Percentiles rank a stretch among this genome's conserved stretches.
phyloP scores from a whole-genome alignment of 2,329 filamentous ascomycete species.

The Aureobasidium subglaciale region DNA sequence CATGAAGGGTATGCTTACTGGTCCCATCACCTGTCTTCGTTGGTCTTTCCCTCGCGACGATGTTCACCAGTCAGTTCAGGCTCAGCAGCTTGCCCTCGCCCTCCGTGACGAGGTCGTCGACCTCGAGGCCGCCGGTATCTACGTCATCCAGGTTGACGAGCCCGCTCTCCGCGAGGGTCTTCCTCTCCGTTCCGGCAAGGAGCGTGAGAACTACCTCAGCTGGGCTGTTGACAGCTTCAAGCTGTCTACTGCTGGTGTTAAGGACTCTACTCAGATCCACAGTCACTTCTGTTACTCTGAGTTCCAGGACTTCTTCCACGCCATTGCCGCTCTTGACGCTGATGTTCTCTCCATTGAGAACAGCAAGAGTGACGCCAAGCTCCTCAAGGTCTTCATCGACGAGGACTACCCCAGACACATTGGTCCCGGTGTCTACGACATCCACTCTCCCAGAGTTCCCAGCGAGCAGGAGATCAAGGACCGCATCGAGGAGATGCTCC shows the following conservation, averaged over 20 bases:
- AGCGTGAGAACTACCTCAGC: constrained; percentile 92
- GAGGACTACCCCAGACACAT: constrained; percentile 97
- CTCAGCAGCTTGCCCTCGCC: constrained; percentile 95
- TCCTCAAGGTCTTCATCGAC: constrained; percentile 97
- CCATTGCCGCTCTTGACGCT: constrained; percentile 94
- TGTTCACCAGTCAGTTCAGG: constrained; percentile 97
- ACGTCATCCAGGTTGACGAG: constrained; percentile 98
- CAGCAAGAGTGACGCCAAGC: constrained; percentile 99
- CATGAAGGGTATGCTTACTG: constrained; percentile 99
- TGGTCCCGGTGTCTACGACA: constrained; percentile 98
- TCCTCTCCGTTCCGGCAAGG: constrained; percentile 84
- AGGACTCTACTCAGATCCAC: constrained; percentile 98
- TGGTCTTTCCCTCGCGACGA: constrained; percentile 99
- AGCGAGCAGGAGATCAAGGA: constrained; percentile 97
- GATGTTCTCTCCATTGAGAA: constrained; percentile 99
- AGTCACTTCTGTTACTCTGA: constrained; percentile 99
- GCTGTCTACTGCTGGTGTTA: constrained; percentile 84
- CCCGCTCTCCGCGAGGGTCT: constrained; percentile 99
- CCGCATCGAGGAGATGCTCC: constrained; percentile 95
- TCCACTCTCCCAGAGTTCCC: constrained; percentile 97
- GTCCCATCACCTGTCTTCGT: constrained; percentile 94
- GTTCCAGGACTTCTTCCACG: constrained; percentile 99
- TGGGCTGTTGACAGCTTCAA: constrained; percentile 99
- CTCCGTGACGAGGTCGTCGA: constrained; percentile 98
- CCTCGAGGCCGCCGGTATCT: constrained; percentile 92